Conservation (phyloP, 2,329 filamentous ascomycete genomes). For the Microdochium bolleyi region DNA sequence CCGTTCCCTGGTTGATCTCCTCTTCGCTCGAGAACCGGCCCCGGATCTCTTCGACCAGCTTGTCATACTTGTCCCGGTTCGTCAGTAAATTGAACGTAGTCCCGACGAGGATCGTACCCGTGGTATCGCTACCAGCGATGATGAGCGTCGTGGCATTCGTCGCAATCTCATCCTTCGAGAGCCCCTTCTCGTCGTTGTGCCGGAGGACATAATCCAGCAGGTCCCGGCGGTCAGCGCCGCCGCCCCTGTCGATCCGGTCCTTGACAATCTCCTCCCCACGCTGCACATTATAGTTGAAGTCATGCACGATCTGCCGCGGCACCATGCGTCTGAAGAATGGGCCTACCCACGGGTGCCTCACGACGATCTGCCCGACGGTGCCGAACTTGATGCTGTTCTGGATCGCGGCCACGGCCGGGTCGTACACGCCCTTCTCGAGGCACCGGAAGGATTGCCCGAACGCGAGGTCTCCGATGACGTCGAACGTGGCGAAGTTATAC, state of each 20-base stretch:
- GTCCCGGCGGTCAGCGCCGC: not conserved
- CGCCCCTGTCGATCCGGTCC: not conserved
- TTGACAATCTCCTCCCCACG: not conserved
- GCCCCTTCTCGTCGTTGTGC: slow-evolving; percentile 1
- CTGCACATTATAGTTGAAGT: not conserved
- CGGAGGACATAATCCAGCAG: slow-evolving; percentile 4
- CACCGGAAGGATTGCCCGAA: slow-evolving; percentile 34
- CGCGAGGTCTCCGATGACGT: slow-evolving; percentile 36
- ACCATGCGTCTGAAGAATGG: slow-evolving; percentile 5
- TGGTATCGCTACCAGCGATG: slow-evolving; percentile 42
- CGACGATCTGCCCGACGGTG: slow-evolving; percentile 10
- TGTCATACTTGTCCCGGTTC: slow-evolving; percentile 22
- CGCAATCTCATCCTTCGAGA: slow-evolving; percentile 8
- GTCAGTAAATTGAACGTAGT: slow-evolving; percentile 29
- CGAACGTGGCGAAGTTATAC: slow-evolving; percentile 31
- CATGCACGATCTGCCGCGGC: not conserved
- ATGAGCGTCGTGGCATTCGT: slow-evolving; percentile 23
- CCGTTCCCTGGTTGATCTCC: slow-evolving; percentile 15
- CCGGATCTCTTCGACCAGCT: slow-evolving; percentile 28
- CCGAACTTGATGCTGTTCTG: slow-evolving; percentile 14
- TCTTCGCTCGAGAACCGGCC: slow-evolving; percentile 22
- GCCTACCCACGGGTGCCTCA: slow-evolving; percentile 5
- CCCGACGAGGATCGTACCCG: slow-evolving; percentile 34
- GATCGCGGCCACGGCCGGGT: slow-evolving; percentile 25
- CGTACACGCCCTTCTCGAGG: slow-evolving; percentile 21